These are phyloP conservation scores for Xylariaceae sp. DNA, from an alignment of 2,329 filamentous ascomycete genomes.

Conservation along the genomic window DNA sequence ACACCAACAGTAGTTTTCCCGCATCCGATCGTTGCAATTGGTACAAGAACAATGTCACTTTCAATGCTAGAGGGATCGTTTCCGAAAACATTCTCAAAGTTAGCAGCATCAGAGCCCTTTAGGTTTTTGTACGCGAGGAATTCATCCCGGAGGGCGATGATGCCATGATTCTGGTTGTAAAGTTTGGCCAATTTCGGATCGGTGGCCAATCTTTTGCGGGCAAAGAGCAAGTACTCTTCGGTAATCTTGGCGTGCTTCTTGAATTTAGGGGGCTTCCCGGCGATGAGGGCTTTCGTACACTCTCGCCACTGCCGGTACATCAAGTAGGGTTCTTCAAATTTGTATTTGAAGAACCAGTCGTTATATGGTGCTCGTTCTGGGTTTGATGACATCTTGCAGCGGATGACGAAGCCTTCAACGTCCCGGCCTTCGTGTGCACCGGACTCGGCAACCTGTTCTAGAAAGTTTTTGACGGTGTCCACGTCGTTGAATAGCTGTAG, in stretches of 20 bases:
- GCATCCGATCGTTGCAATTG: constrained; percentile 92
- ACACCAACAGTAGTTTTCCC: constrained; percentile 94
- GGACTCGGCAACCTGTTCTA: constrained; percentile 84
- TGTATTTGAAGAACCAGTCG: constrained; percentile 99
- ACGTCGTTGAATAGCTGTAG: constrained; percentile 79
- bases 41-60: constrained; percentile 79
- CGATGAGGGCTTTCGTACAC: constrained; percentile 88
- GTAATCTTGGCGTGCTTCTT: constrained; percentile 92
- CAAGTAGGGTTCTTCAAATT: constrained; percentile 97
- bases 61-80: constrained; percentile 59
- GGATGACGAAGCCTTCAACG: constrained; percentile 95
- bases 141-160: constrained; percentile 87
- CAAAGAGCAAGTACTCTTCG: constrained; percentile 86
- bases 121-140: constrained; percentile 84
- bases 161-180: constrained; percentile 91
- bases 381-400: constrained; percentile 74
- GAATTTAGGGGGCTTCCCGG: constrained; percentile 73
- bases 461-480: constrained; percentile 74
- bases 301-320: constrained; percentile 99
- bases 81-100: constrained; percentile 67
- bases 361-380: constrained; percentile 61
- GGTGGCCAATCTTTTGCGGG: constrained; percentile 71
- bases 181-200: constrained; percentile 70
- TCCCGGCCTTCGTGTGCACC: constrained; percentile 90
- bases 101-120: constrained; percentile 87